Evolutionary conservation across 1,284 basidiomycete species (phyloP).

Genomic region (Kwoniella shivajii): DNA sequence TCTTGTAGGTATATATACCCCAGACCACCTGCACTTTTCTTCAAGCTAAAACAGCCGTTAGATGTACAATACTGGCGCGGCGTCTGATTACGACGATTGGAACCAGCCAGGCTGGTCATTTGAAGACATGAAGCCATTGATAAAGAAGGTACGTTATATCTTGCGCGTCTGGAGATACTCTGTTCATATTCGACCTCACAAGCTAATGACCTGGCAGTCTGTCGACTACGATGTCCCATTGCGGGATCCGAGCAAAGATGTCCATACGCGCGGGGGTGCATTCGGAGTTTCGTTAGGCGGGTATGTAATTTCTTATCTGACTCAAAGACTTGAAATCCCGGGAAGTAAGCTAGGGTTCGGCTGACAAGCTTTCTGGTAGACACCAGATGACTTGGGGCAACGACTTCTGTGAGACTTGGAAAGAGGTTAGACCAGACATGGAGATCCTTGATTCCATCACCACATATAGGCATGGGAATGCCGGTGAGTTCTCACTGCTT

Average conservation of each 20-base stretch:
- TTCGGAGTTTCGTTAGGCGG: conserved; percentile 1
- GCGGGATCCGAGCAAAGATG: neutral
- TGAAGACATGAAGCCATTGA: conserved; percentile 20
- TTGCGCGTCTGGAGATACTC: no score
- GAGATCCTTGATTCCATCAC: neutral
- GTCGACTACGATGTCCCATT: no score
- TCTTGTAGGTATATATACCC: conserved; percentile 4
- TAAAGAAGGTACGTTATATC: conserved; percentile 19
- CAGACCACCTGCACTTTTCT: neutral
- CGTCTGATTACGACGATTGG: conserved; percentile 29
- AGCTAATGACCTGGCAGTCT: neutral
- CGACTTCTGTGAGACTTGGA: neutral
- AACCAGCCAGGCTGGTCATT: conserved; percentile 24
- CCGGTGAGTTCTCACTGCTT: neutral
- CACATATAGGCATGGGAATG: neutral
- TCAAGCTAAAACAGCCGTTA: neutral
- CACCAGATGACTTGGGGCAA: neutral
- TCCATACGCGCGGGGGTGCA: neutral
- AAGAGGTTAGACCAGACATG: neutral
- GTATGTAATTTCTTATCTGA: neutral
- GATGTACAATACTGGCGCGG: conserved; percentile 24
- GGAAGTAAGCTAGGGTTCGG: no score
- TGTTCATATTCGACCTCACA: neutral
- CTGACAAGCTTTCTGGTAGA: neutral
- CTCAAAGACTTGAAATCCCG: neutral